Base-by-base conservation (phyloP, 2,329 filamentous ascomycete genomes). In the Hypoxylon rubiginosum region DNA sequence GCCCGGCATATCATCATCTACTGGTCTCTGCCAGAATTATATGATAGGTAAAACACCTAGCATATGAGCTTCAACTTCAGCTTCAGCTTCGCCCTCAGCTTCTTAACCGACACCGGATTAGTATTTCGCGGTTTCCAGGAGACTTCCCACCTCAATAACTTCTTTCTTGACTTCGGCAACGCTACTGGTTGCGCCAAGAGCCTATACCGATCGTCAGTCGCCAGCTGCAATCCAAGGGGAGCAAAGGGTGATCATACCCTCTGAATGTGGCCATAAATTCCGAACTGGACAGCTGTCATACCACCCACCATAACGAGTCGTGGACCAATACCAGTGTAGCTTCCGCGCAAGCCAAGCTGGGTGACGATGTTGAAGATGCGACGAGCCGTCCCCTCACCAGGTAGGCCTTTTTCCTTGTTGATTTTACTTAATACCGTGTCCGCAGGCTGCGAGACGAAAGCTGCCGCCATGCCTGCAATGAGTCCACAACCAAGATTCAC, bases 401-500 rank as follows among this genome's bases (percentile, higher is more conserved):
- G 60, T 32, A 32, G 61, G 13, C 68, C 69, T 60, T 73, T 72
- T 9, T 60, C 62, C 45, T 74, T 74, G 59, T 74, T 74, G 62
- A 74, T 74, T 64, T 74, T 74, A 19, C 67, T 71, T 51, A 74
- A 65, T 34, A 74, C 67, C 15, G 73, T 74, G 61, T 74, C 73
- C 24, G 73, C 73, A 24, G 73, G 73, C 50, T 74, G 73, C 6
- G 73, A 74, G 24, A 74, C 72, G 41, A 74, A 61, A 7, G 73
- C 70, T 30, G 72, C 73, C 4, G 73, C 72, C 63, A 74, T 71
- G 49, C 72, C 73, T 19, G 73, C 73, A 32, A 74, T 50, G 6
- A 74, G 68, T 13, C 73, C 73, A 43, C 69, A 70, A 15, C 69
- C 72, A 5, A 74, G 64, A 50, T 74, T 74, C 24, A 74, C 69